Conservation (phyloP, 768 basidiomycete genomes). For the Tulasnella sp. region DNA sequence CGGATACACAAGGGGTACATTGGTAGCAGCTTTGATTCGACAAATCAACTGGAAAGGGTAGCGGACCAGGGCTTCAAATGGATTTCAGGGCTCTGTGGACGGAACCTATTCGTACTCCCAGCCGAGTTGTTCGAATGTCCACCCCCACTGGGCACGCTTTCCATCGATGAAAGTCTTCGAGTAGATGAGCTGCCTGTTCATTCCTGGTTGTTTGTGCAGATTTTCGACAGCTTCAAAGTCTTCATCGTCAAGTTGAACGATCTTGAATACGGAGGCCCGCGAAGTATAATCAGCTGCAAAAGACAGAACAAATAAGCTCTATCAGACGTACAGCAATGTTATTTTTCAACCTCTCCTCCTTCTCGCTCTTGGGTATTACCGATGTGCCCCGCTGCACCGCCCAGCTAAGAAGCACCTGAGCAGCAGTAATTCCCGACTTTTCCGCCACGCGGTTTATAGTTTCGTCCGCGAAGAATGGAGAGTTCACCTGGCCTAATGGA, state of each 20-base stretch:
- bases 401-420: slow-evolving; percentile 84
- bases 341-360: slow-evolving; percentile 38
- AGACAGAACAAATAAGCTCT: background rate
- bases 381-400: slow-evolving; percentile 67
- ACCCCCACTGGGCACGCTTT: background rate
- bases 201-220: slow-evolving; percentile 9
- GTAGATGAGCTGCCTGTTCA: slow-evolving; percentile 3
- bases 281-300: background rate
- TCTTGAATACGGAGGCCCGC: background rate
- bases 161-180: background rate
- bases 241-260: slow-evolving; percentile 5
- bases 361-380: slow-evolving; percentile 81
- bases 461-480: slow-evolving; percentile 36
- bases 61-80: background rate
- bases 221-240: slow-evolving; percentile 7
- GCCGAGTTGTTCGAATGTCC: slow-evolving; percentile 12
- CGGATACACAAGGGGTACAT: no score
- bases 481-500: slow-evolving; percentile 52
- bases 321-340: background rate
- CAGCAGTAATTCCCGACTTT: slow-evolving; percentile 54
- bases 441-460: slow-evolving; percentile 59
- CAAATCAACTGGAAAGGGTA: background rate
- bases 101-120: background rate
- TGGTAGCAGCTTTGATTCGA: no score
- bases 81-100: background rate